Conservation (phyloP, 441 rosid genomes). For the Macaranga tanarius region DNA sequence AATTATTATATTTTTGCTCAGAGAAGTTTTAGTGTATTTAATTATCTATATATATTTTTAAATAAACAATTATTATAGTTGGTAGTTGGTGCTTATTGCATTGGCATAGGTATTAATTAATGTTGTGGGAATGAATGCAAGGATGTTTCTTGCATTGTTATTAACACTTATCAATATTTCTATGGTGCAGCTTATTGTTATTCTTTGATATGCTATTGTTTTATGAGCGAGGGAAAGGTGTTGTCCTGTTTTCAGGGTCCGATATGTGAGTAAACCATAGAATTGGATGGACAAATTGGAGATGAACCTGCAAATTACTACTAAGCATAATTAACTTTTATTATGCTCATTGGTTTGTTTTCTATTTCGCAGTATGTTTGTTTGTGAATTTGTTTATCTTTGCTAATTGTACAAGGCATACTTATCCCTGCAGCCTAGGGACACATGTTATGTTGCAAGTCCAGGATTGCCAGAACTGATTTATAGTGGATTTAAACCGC, state of each 20-base stretch:
- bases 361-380: not conserved
- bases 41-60: no score
- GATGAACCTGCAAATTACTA: not conserved
- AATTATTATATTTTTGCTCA: no score
- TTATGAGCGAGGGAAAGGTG: not conserved
- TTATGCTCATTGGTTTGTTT: not conserved
- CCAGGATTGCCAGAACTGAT: slow-evolving; percentile 48
- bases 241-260: not conserved
- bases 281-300: not conserved
- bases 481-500: slow-evolving; percentile 68
- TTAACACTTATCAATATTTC: not conserved
- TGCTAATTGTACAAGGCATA: not conserved
- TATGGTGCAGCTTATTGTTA: not conserved
- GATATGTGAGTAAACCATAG: not conserved
- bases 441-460: slow-evolving; percentile 68
- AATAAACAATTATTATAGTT: no score
- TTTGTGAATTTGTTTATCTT: not conserved
- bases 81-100: not conserved
- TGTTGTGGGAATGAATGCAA: not conserved
- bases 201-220: not conserved
- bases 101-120: no score
- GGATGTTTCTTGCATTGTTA: not conserved
- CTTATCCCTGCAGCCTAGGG: slow-evolving; percentile 58
- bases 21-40: no score
- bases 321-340: not conserved